phyloP scores from a whole-genome alignment of 2,329 filamentous ascomycete species.

The Trichophyton schoenleinii region DNA sequence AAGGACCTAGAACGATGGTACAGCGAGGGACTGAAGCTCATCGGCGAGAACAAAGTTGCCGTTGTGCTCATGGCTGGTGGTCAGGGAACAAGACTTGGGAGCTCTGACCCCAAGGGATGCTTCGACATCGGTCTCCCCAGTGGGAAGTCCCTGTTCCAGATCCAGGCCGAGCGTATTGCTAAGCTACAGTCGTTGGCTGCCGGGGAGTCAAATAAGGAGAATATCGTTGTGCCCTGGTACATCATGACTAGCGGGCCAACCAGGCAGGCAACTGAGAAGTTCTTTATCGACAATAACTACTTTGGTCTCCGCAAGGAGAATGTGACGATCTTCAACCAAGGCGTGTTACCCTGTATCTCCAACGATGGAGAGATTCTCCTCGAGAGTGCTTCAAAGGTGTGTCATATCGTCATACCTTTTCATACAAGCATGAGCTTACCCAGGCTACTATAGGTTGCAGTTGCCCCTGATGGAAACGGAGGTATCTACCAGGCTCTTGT shows the following conservation, averaged over 20 bases:
- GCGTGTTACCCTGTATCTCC: slow-evolving; percentile 88
- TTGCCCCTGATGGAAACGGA: slow-evolving; percentile 93
- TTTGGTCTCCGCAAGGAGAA: slow-evolving; percentile 81
- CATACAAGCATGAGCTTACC: slow-evolving; percentile 8
- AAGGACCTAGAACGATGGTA: slow-evolving; percentile 78
- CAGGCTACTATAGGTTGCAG: slow-evolving; percentile 51
- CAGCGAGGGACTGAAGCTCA: slow-evolving; percentile 51
- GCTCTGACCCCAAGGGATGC: slow-evolving; percentile 92
- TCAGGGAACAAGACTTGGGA: slow-evolving; percentile 87
- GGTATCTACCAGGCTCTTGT: slow-evolving; percentile 90
- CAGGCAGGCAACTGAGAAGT: slow-evolving; percentile 77
- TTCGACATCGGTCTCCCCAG: slow-evolving; percentile 92
- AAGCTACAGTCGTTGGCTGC: slow-evolving; percentile 73
- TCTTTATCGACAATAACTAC: slow-evolving; percentile 79
- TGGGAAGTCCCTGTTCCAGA: slow-evolving; percentile 89
- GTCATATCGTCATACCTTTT: slow-evolving; percentile 7
- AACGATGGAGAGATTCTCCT: slow-evolving; percentile 96
- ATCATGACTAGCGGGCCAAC: slow-evolving; percentile 99
- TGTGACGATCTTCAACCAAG: slow-evolving; percentile 89
- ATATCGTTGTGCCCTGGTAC: slow-evolving; percentile 80
- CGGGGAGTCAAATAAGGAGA: slow-evolving; percentile 49
- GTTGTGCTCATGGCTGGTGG: slow-evolving; percentile 96
- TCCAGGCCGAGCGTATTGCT: slow-evolving; percentile 86
- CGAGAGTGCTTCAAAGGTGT: slow-evolving; percentile 70
- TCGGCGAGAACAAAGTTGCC: slow-evolving; percentile 57